Evolutionary conservation across 2,329 filamentous ascomycete species (phyloP).

Genomic region (Cladobotryum mycophilum): DNA sequence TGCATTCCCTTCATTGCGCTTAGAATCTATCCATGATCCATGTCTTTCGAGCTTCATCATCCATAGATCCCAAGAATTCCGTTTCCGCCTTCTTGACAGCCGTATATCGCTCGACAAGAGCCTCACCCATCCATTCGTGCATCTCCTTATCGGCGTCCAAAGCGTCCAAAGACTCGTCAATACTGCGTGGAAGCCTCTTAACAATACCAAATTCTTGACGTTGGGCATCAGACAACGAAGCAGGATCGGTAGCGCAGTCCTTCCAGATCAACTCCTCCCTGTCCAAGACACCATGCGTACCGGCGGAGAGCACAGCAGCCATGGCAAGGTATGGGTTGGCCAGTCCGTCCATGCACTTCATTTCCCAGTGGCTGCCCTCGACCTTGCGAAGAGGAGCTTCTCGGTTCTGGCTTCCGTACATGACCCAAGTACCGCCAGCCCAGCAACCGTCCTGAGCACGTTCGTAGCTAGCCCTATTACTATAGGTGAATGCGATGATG

Average conservation of each 20-base stretch:
- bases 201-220: conserved; percentile 48
- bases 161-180: conserved; percentile 49
- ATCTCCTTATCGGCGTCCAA: conserved; percentile 45
- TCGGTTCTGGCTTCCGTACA: conserved; percentile 78
- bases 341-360: conserved; percentile 71
- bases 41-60: conserved; percentile 37
- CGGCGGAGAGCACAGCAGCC: conserved; percentile 27
- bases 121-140: conserved; percentile 37
- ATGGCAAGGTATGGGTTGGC: conserved; percentile 68
- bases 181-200: conserved; percentile 45
- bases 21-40: conserved; percentile 63
- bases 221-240: conserved; percentile 39
- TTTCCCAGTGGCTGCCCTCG: conserved; percentile 63
- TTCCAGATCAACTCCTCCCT: conserved; percentile 37
- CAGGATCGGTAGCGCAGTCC: conserved; percentile 52
- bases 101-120: conserved; percentile 51
- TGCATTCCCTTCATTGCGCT: neutral
- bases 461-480: conserved; percentile 61
- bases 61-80: conserved; percentile 37
- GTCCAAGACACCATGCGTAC: conserved; percentile 21
- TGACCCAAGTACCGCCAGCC: conserved; percentile 71
- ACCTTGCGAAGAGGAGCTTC: conserved; percentile 68
- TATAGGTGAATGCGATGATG: conserved; percentile 63
- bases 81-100: conserved; percentile 55
- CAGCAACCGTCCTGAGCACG: conserved; percentile 63